Percentiles rank a stretch among this genome's conserved stretches.
These are phyloP conservation scores for Achaetomium macrosporum DNA, from an alignment of 2,329 filamentous ascomycete species.

Conservation along the genomic window DNA sequence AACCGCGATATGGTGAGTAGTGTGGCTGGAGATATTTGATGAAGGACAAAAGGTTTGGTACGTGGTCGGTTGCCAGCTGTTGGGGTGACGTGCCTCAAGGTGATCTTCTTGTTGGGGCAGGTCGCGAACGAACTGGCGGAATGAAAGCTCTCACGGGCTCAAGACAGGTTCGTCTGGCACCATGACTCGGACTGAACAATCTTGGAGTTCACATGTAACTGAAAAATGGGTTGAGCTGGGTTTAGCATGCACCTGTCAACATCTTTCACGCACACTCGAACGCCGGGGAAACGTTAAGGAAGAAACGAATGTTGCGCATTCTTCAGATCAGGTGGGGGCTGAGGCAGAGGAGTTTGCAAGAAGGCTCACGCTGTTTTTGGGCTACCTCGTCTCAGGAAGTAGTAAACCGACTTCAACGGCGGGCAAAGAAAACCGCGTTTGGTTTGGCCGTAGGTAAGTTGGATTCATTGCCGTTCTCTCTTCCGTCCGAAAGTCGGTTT, in stretches of 20 bases:
- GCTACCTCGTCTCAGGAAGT: neutral
- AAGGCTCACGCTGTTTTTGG: neutral
- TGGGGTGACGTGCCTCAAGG: too few relatives aligned
- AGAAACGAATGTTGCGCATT: neutral
- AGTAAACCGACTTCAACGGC: neutral
- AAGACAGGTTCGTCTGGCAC: neutral
- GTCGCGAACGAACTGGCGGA: neutral
- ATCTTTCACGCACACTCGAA: neutral
- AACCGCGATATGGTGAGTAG: too few relatives aligned
- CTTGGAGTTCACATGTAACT: neutral
- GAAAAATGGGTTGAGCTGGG: neutral
- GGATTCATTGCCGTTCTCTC: neutral
- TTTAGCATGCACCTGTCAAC: conserved; percentile 6
- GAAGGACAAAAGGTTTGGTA: too few relatives aligned
- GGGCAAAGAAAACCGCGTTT: neutral
- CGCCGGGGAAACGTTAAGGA: neutral
- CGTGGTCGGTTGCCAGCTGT: too few relatives aligned
- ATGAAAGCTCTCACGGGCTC: too few relatives aligned
- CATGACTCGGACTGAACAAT: neutral
- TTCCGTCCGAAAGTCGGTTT: conserved; percentile 2
- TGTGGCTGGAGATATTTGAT: too few relatives aligned
- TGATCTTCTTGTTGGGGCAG: too few relatives aligned
- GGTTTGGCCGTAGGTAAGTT: neutral
- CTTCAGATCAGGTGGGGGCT: neutral
- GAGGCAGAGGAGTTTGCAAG: neutral